Evolutionary conservation across 257 asterid genomes (phyloP), one percentile per base, ranked within the genome.

Genomic region (Capsicum chinense): DNA sequence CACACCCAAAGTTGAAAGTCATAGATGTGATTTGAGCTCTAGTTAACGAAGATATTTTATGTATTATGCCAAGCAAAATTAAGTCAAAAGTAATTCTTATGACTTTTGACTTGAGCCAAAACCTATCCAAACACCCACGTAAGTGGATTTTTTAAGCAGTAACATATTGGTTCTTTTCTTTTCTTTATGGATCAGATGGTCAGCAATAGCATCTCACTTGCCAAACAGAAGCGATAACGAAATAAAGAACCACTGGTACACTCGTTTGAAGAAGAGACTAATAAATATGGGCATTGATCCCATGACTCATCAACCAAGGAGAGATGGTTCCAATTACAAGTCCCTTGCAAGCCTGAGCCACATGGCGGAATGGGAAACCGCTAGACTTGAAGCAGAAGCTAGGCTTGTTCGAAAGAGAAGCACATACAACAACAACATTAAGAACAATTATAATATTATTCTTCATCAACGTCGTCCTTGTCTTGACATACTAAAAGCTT

Each of bases 331-430:
- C 79, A 26, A 62, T 68, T 64, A 16, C 42, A 86, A 84, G 37
- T 82, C 83, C 21, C 81, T 86, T 11, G 85, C 84, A 16, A 84
- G 64, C 58, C 86, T 86, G 19, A 70, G 68, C 56, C 90, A 88
- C 73, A 82, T 86, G 82, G 89, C 86, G 33, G 88, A 88, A 21
- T 88, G 90, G 89, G 90, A 88, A 48, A 86, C 64, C 33, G 88
- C 90, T 79, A 60, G 89, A 19, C 88, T 86, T 9, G 85, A 88
- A 86, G 90, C 90, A 10, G 90, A 88, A 82, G 87, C 88, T 1
- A 63, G 88, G 2, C 84, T 83, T 2, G 87, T 68, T 39, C 83
- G 71, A 2, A 85, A 86, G n/a, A 33, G n/a, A 66, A 66, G n/a
- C 47, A 66, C 19, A 12, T 2, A 13, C 58, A 21, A 37, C 33